These are phyloP conservation scores for Sistotremastrum suecicum DNA, from an alignment of 768 basidiomycete species.

Conservation along the genomic window DNA sequence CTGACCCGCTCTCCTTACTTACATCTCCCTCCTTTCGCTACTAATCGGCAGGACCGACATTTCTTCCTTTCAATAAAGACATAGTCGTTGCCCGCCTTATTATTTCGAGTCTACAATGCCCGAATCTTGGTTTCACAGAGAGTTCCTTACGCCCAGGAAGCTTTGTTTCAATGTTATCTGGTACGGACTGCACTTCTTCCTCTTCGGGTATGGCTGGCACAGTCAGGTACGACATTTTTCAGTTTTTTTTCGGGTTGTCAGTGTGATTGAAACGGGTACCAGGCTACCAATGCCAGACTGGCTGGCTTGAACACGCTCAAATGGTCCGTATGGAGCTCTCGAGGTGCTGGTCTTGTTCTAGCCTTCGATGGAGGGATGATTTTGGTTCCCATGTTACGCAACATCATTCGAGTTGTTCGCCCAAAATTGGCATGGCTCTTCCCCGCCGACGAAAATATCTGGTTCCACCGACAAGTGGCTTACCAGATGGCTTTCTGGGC, in stretches of 20 bases:
- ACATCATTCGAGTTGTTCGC: constrained; percentile 71
- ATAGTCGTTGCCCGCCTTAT: constrained; percentile 8
- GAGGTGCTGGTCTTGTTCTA: constrained; percentile 84
- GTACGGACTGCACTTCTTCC: constrained; percentile 57
- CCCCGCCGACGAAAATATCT: constrained; percentile 89
- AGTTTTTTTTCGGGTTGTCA: not conserved
- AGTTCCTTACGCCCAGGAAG: constrained; percentile 48
- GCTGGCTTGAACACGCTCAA: constrained; percentile 64
- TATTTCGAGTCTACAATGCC: constrained; percentile 30
- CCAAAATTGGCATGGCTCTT: constrained; percentile 71
- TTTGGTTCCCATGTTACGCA: constrained; percentile 80
- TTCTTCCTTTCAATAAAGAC: constrained; percentile 16
- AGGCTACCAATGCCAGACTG: constrained; percentile 50
- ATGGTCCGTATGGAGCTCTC: constrained; percentile 82
- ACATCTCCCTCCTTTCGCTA: constrained; percentile 5
- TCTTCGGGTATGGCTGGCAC: constrained; percentile 85
- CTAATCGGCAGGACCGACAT: constrained; percentile 40
- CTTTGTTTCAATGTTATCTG: constrained; percentile 66
- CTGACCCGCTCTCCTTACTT: constrained; percentile 6
- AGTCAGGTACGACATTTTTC: constrained; percentile 40
- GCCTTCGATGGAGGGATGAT: constrained; percentile 81
- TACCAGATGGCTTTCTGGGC: constrained; percentile 91
- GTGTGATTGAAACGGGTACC: constrained; percentile 3
- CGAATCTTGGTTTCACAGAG: constrained; percentile 59
- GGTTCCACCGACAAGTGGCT: constrained; percentile 92